Evolutionary conservation across 2,329 filamentous ascomycete species (phyloP), one percentile per base, ranked within the genome.

Genomic region (Cucurbitaria berberidis): DNA sequence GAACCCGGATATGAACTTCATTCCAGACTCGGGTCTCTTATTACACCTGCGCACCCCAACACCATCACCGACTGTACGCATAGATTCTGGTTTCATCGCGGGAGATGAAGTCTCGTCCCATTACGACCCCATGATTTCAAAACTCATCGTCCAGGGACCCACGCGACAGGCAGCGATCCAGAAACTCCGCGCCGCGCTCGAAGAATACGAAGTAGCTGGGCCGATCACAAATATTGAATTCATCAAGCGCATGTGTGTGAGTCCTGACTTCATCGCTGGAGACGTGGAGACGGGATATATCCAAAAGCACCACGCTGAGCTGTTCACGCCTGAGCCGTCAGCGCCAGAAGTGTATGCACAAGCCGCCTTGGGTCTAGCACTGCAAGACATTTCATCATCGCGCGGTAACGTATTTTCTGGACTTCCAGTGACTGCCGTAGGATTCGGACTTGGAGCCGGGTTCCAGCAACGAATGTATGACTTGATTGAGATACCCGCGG

Each of bases 51-150:
- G 85, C 29, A 92, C 90, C 1, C 93, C 93, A 0, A 74, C 79
- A 43, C 78, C 83, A 5, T 84, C 86, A 32, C 82, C 88, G 0
- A 89, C 92, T 59, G 84, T 98, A 27, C 87, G 95, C 35, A 92
- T 99, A 60, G 95, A 99, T 69, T 92, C 93, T 40, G 95, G 95
- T 1, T 98, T 98, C 73, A 85, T 93, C 24, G 84, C 92, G 63
- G 95, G 95, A 22, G 93, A 96, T 72, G 91, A 91, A 58, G 90
- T 99, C 2, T 96, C 93, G 0, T 91, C 93, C 53, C 90, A 95
- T 48, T 99, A 99, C 75, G 95, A 99, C 66, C 95, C 95, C 24
- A 99, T 99, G 95, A 96, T 99, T 63, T 91, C 95, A 39, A 99
- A 99, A 78, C 84, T 99, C 46, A 99, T 99, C 64, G 91, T 98